Evolutionary conservation across 352 stramenopile genomes (phyloP).

Genomic region (Pythium angustatum): DNA sequence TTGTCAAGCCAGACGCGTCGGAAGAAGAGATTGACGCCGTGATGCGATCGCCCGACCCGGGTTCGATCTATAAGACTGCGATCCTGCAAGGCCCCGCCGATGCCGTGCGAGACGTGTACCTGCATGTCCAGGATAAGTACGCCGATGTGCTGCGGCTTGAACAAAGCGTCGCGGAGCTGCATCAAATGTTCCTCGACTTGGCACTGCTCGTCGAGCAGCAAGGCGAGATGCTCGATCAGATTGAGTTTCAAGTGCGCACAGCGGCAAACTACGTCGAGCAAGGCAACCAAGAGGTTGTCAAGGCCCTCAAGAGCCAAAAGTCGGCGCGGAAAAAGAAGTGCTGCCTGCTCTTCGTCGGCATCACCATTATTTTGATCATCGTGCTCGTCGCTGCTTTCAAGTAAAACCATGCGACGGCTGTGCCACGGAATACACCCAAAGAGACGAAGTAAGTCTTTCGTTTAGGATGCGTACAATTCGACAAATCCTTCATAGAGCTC

Average conservation of each 20-base stretch:
- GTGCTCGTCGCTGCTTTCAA: conserved; percentile 75
- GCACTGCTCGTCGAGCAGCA: conserved; percentile 97
- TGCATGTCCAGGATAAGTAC: conserved; percentile 97
- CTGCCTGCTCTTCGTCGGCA: conserved; percentile 77
- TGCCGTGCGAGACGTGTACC: conserved; percentile 91
- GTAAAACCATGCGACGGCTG: too few relatives aligned
- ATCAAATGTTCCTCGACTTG: conserved; percentile 99
- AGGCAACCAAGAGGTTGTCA: conserved; percentile 94
- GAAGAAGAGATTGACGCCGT: conserved; percentile 97
- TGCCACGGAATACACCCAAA: too few relatives aligned
- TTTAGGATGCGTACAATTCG: conserved; percentile 1
- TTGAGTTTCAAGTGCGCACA: conserved; percentile 95
- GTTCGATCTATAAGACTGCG: conserved; percentile 84
- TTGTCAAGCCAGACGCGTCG: conserved; percentile 97
- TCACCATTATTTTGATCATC: conserved; percentile 80
- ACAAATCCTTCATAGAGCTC: conserved; percentile 10
- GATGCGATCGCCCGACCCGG: conserved; percentile 87
- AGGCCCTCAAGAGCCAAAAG: conserved; percentile 96
- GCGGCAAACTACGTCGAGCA: conserved; percentile 97
- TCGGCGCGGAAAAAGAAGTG: conserved; percentile 97
- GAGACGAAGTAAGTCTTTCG: conserved; percentile 3
- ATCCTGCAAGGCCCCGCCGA: conserved; percentile 80
- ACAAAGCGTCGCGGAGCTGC: conserved; percentile 95
- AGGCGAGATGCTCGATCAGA: conserved; percentile 98
- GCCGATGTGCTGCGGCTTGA: conserved; percentile 97